A percentile compares a stretch with the other conserved stretches of the same genome.
phyloP scores from a whole-genome alignment of 345 rosid genomes.

The Excoecaria agallocha region DNA sequence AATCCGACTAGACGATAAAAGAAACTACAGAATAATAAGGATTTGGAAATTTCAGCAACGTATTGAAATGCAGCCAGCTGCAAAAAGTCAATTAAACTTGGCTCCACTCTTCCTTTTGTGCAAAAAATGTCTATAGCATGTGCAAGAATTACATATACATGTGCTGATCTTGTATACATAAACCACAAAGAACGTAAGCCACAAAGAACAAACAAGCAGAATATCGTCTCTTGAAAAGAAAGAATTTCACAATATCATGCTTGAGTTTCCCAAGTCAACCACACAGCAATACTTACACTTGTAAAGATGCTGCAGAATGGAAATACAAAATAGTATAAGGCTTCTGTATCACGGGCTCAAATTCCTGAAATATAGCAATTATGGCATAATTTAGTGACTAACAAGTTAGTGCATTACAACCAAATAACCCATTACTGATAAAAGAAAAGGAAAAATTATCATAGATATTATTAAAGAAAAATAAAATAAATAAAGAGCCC shows the following conservation, averaged over 20 bases:
- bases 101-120: not conserved
- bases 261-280: constrained; percentile 11
- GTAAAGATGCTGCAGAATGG: constrained; percentile 93
- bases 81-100: not conserved
- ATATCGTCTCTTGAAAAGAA: constrained; percentile 14
- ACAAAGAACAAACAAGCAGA: not conserved
- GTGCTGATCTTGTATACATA: not conserved
- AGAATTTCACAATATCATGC: not conserved
- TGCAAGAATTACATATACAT: not conserved
- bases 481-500: not conserved
- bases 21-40: not conserved
- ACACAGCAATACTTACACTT: constrained; percentile 61
- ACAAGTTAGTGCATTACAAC: not conserved
- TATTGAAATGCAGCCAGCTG: not conserved
- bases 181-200: not conserved
- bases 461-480: not conserved
- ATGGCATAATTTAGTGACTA: constrained; percentile 5
- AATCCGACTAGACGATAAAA: not conserved
- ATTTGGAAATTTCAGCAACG: not conserved
- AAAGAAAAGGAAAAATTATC: not conserved
- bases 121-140: not conserved
- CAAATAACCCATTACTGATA: not conserved
- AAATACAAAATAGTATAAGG: constrained; percentile 87
- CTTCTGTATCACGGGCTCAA: constrained; percentile 94
- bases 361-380: constrained; percentile 62